These are phyloP conservation scores for Haplographium delicatum DNA, from an alignment of 495 filamentous ascomycete genomes.

Conservation along the genomic window DNA sequence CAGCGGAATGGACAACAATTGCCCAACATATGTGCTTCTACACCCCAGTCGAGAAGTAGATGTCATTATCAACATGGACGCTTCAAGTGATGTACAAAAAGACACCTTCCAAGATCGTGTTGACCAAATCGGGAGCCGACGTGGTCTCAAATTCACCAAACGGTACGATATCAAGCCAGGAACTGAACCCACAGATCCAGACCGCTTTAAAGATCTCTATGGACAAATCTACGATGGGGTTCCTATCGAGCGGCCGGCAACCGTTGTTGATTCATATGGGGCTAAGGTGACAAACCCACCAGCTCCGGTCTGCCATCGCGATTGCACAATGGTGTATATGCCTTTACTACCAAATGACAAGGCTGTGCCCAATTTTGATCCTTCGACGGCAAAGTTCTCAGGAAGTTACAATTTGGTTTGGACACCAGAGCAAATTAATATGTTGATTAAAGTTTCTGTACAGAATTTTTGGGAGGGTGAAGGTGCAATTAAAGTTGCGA, in stretches of 20 bases:
- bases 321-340: constrained; percentile 31
- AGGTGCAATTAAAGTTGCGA: constrained; percentile 22
- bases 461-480: constrained; percentile 24
- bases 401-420: constrained; percentile 29
- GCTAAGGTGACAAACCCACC: constrained; percentile 18
- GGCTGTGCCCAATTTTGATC: constrained; percentile 28
- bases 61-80: constrained; percentile 32
- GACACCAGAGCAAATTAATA: constrained; percentile 29
- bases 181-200: constrained; percentile 20
- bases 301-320: constrained; percentile 12
- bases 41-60: constrained; percentile 25
- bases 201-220: constrained; percentile 27
- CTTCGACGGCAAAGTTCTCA: constrained; percentile 28
- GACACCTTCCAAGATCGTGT: constrained; percentile 28
- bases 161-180: constrained; percentile 22
- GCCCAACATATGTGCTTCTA: constrained; percentile 26
- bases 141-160: constrained; percentile 25
- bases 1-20: constrained; percentile 30
- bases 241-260: constrained; percentile 16
- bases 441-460: constrained; percentile 25
- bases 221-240: constrained; percentile 29
- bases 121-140: constrained; percentile 25
- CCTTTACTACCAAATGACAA: constrained; percentile 27
- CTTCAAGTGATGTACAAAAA: constrained; percentile 28
- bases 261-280: constrained; percentile 22